Evolutionary conservation across 768 basidiomycete genomes (phyloP), one percentile per base, ranked within the genome.

Genomic region (Hysterangium stoloniferum): DNA sequence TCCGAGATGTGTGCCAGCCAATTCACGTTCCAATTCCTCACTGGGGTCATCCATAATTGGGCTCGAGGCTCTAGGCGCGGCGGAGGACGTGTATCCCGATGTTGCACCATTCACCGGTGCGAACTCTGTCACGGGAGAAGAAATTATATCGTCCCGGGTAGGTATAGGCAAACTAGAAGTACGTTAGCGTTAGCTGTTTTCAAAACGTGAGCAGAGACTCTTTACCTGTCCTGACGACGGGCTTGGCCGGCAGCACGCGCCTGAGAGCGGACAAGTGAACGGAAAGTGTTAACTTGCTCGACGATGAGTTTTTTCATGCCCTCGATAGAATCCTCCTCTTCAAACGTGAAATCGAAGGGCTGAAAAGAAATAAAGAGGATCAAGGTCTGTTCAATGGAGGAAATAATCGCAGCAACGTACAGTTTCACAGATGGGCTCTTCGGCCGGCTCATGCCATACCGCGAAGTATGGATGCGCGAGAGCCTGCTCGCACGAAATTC

Each of bases 371-470:
- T 43, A 28, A 50, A 15, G 24, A 4, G 45, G 29, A 25, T 41
- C 45, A 53, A 35, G 41, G 11, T 25, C 4, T 27, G 35, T 6
- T 25, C 20, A 33, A 45, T 22, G 7, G 24, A 42, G 28, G 27
- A 47, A 45, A 17, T 54, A 49, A 38, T 56, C 54, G 24, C 54
- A 51, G 47, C 32, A 27, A 67, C 74, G 59, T 58, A 91, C 92
- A 43, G 76, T 66, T 32, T 88, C 81, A 65, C 92, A 96, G 32
- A 78, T 58, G 0, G 94, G 94, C 65, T 96, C 94, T 63, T 98
- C 94, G 8, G 87, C 81, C 17, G 93, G 93, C 65, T 98, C 96
- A 62, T 97, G 94, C 96, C 96, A 99, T 9, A 97, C 96, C 54
- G 86, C 80, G 54, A 90, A 70, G 69, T 98, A 99, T 1, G 94